phyloP scores from a whole-genome alignment of 2,329 filamentous ascomycete genomes.

The Cercospora brassicicola region DNA sequence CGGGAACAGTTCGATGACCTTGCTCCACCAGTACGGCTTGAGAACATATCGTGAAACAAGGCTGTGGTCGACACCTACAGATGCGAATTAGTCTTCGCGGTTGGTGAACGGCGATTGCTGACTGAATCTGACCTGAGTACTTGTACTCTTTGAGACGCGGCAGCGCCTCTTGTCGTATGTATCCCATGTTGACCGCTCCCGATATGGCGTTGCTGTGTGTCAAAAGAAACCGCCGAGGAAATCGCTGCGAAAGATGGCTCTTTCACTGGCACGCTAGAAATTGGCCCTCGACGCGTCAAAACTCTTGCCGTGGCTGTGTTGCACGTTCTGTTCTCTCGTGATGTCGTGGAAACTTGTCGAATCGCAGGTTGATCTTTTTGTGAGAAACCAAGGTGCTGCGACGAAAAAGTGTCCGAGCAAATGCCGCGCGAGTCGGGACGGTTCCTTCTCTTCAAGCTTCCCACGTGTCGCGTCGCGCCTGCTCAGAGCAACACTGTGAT shows the following conservation, averaged over 20 bases:
- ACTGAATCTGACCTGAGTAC: slow-evolving; percentile 55
- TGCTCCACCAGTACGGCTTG: slow-evolving; percentile 95
- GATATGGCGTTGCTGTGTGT: neutral
- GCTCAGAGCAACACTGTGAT: neutral
- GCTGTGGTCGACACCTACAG: slow-evolving; percentile 74
- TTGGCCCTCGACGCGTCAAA: neutral
- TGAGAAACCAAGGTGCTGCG: neutral
- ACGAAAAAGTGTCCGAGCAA: neutral
- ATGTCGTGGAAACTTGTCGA: neutral
- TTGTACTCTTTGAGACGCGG: slow-evolving; percentile 90
- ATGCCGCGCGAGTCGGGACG: neutral
- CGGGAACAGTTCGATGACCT: slow-evolving; percentile 92
- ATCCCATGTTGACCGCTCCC: slow-evolving; percentile 66
- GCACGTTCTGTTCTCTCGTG: neutral
- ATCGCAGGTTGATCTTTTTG: neutral
- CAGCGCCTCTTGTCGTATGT: slow-evolving; percentile 89
- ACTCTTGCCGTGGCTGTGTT: neutral
- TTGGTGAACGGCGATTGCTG: too few relatives aligned
- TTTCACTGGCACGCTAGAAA: neutral
- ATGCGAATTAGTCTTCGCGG: too few relatives aligned
- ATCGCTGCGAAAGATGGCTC: neutral
- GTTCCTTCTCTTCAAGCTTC: neutral
- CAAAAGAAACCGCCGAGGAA: neutral
- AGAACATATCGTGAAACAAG: slow-evolving; percentile 87
- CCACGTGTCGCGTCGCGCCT: neutral